phyloP scores from a whole-genome alignment of 78 protist species.

The Chrysochromulina parva region DNA sequence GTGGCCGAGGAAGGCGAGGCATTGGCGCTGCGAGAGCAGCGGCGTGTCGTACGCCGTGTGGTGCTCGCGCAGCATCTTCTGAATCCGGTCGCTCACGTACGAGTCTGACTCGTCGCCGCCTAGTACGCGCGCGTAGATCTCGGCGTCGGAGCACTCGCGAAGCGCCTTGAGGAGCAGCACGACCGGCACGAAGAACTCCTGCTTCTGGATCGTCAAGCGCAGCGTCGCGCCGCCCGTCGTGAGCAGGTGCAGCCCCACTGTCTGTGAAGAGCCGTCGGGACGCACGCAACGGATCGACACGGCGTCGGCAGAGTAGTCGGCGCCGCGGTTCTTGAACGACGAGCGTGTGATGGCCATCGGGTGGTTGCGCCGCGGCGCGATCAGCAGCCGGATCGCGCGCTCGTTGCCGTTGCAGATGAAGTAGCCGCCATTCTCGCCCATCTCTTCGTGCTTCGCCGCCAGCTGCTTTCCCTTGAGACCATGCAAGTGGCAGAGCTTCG shows the following conservation, averaged over 20 bases:
- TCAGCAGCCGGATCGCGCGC: constrained; percentile 84
- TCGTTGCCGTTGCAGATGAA: constrained; percentile 92
- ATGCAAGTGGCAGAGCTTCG: constrained; percentile 58
- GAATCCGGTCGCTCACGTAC: neutral
- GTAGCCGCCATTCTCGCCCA: constrained; percentile 89
- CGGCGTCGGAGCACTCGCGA: constrained; percentile 2
- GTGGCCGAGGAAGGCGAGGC: constrained; percentile 67
- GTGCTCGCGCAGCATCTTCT: neutral
- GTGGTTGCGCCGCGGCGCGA: constrained; percentile 76
- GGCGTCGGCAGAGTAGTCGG: constrained; percentile 81
- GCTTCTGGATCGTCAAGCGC: constrained; percentile 41
- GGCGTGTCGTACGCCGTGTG: neutral
- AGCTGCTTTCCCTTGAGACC: constrained; percentile 20
- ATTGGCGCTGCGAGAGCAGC: constrained; percentile 35
- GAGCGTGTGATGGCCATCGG: constrained; percentile 64
- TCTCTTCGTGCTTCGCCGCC: constrained; percentile 61
- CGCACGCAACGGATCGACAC: constrained; percentile 82
- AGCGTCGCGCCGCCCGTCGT: neutral
- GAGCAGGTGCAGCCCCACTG: constrained; percentile 83
- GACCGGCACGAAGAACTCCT: constrained; percentile 86
- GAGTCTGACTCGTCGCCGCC: constrained; percentile 48
- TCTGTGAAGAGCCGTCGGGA: constrained; percentile 74
- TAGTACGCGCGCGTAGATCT: constrained; percentile 67
- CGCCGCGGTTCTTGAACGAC: constrained; percentile 78
- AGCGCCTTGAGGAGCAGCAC: constrained; percentile 66